phyloP scores from a whole-genome alignment of 257 asterid species.

The Solanum lycopersicoides region DNA sequence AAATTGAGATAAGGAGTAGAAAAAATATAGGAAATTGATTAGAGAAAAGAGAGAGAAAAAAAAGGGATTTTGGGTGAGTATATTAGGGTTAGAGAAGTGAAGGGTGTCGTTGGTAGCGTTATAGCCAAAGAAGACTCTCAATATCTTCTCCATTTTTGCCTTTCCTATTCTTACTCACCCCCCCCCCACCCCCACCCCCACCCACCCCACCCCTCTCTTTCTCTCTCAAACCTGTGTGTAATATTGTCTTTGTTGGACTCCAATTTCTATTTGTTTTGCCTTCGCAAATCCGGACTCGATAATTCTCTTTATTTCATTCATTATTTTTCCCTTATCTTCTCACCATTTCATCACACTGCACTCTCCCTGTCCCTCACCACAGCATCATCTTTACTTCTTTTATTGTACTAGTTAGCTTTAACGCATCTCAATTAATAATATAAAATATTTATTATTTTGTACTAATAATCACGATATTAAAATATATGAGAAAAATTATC shows the following conservation, averaged over 20 bases:
- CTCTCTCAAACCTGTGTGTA: neutral
- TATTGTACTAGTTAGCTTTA: fast-evolving
- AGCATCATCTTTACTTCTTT: neutral
- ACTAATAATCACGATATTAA: fast-evolving
- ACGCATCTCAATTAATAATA: fast-evolving
- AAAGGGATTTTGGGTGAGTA: conserved; percentile 15
- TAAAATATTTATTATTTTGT: fast-evolving
- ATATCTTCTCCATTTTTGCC: conserved; percentile 67
- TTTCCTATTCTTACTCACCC: conserved; percentile 5
- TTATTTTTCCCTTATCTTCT: conserved; percentile 17
- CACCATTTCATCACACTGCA: conserved; percentile 25
- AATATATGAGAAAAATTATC: too few species aligned
- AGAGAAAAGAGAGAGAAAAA: conserved; percentile 10
- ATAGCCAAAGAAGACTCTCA: conserved; percentile 49
- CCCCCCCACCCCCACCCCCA: neutral
- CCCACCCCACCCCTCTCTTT: neutral
- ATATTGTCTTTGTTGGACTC: conserved; percentile 19
- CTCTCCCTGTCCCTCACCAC: conserved; percentile 8
- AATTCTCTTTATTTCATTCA: neutral
- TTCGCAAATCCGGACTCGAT: conserved; percentile 1
- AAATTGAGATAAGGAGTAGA: neutral
- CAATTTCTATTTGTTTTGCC: conserved; percentile 7
- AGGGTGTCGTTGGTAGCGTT: neutral
- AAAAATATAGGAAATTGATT: neutral
- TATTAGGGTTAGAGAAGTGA: conserved; percentile 33